These are phyloP conservation scores for Rickenella mellea DNA, from an alignment of 768 basidiomycete species.

Conservation along the genomic window DNA sequence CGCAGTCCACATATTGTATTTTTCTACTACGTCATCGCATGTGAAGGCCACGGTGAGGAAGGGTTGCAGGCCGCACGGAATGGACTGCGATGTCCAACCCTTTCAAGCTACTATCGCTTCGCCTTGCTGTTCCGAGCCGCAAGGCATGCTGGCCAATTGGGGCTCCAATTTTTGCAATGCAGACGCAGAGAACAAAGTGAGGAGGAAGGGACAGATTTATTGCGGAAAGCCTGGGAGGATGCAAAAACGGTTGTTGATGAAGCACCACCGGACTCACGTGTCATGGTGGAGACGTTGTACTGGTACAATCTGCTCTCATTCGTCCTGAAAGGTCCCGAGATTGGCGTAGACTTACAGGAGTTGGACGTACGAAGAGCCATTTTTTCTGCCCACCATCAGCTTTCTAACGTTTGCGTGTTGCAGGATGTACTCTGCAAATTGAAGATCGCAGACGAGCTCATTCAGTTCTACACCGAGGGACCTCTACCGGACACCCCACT, in stretches of 20 bases:
- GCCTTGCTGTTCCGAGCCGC: slow-evolving; percentile 54
- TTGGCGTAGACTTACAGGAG: slow-evolving; percentile 40
- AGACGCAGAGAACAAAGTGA: not conserved
- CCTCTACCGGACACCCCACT: slow-evolving; percentile 41
- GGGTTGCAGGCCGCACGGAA: slow-evolving; percentile 57
- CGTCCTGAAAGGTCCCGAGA: slow-evolving; percentile 38
- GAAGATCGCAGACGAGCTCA: slow-evolving; percentile 44
- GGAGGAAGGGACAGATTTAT: slow-evolving; percentile 50
- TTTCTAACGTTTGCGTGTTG: slow-evolving; percentile 8
- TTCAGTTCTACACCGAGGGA: slow-evolving; percentile 33
- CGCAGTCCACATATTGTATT: slow-evolving; percentile 53
- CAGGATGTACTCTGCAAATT: slow-evolving; percentile 32
- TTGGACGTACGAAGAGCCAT: too few species aligned
- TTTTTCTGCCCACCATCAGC: too few species aligned
- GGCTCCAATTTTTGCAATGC: too few species aligned
- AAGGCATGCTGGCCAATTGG: slow-evolving; percentile 50
- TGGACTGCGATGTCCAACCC: slow-evolving; percentile 46
- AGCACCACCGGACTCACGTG: slow-evolving; percentile 53
- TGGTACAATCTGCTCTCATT: slow-evolving; percentile 51
- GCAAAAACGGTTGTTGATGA: slow-evolving; percentile 42
- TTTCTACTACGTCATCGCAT: slow-evolving; percentile 54
- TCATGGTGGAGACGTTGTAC: slow-evolving; percentile 49
- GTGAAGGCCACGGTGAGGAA: slow-evolving; percentile 34
- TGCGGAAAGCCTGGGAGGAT: slow-evolving; percentile 53
- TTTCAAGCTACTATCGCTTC: slow-evolving; percentile 45